phyloP scores from a whole-genome alignment of 164 flowering plant genomes.

The Berberis thunbergii region DNA sequence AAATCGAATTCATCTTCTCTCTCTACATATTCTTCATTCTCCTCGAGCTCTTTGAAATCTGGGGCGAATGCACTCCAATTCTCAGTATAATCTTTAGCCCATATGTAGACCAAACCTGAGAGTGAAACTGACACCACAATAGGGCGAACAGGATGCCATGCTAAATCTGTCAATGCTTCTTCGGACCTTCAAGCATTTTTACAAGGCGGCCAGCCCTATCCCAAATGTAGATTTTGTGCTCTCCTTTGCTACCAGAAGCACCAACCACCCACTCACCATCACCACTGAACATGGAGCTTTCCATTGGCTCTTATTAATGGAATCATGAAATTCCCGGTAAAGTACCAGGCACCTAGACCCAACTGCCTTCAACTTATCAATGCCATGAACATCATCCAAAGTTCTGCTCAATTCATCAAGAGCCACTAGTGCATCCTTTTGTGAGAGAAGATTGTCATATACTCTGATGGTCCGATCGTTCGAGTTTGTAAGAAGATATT shows the following conservation, averaged over 20 bases:
- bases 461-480: constrained; percentile 79
- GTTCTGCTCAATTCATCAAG: constrained; percentile 34
- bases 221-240: constrained; percentile 98
- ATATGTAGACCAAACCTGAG: constrained; percentile 80
- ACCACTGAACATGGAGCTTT: constrained; percentile 96
- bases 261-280: constrained; percentile 98
- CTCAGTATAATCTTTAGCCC: constrained; percentile 98
- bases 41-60: constrained; percentile 98
- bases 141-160: constrained; percentile 98
- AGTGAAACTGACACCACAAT: constrained; percentile 85
- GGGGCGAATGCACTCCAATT: constrained; percentile 99
- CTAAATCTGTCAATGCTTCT: constrained; percentile 90
- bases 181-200: constrained; percentile 95
- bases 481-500: constrained; percentile 85
- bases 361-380: constrained; percentile 66
- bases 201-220: constrained; percentile 90
- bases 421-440: constrained; percentile 37
- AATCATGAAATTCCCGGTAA: constrained; percentile 87
- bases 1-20: constrained; percentile 98
- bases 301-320: constrained; percentile 85
- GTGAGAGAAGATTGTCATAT: constrained; percentile 75
- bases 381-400: constrained; percentile 33
- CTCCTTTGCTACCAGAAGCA: constrained; percentile 96
- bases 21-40: constrained; percentile 95
- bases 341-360: constrained; percentile 72